Conservation (phyloP, 2,329 filamentous ascomycete species). For the Massarina eburnea region DNA sequence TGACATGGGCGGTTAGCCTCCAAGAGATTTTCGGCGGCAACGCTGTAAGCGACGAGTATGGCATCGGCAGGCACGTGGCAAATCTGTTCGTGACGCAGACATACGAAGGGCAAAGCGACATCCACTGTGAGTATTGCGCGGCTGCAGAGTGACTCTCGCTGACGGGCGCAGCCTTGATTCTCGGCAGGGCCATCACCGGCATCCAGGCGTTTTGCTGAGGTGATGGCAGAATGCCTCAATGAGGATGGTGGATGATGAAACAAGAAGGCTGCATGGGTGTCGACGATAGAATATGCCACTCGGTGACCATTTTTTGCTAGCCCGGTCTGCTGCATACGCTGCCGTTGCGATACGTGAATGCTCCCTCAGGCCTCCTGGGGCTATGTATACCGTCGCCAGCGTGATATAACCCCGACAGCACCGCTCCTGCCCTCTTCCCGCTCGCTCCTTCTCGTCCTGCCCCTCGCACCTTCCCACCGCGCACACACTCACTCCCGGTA, state of each 20-base stretch:
- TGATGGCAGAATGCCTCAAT: too few relatives aligned
- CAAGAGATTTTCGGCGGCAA: slow-evolving; percentile 98
- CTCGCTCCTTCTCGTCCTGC: background rate
- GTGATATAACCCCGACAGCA: background rate
- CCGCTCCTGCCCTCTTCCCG: background rate
- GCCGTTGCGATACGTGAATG: background rate
- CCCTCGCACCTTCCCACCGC: too few relatives aligned
- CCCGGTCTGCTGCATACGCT: background rate
- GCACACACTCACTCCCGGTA: too few relatives aligned
- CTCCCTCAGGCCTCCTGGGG: too few relatives aligned
- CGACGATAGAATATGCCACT: slow-evolving; percentile 14
- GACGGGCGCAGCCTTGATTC: slow-evolving; percentile 49
- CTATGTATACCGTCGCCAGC: too few relatives aligned
- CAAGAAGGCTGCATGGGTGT: background rate
- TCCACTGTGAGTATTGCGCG: slow-evolving; percentile 71
- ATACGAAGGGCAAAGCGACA: slow-evolving; percentile 97
- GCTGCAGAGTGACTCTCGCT: slow-evolving; percentile 17
- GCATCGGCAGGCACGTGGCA: slow-evolving; percentile 89
- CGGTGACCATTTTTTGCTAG: slow-evolving; percentile 17
- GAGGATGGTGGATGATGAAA: background rate
- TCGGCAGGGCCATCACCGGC: slow-evolving; percentile 59
- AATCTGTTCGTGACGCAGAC: slow-evolving; percentile 98
- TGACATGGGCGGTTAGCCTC: slow-evolving; percentile 51
- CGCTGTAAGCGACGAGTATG: slow-evolving; percentile 96
- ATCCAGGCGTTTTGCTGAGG: slow-evolving; percentile 75